Evolutionary conservation across 129 eudicot species (phyloP).

Genomic region (Centella asiatica): DNA sequence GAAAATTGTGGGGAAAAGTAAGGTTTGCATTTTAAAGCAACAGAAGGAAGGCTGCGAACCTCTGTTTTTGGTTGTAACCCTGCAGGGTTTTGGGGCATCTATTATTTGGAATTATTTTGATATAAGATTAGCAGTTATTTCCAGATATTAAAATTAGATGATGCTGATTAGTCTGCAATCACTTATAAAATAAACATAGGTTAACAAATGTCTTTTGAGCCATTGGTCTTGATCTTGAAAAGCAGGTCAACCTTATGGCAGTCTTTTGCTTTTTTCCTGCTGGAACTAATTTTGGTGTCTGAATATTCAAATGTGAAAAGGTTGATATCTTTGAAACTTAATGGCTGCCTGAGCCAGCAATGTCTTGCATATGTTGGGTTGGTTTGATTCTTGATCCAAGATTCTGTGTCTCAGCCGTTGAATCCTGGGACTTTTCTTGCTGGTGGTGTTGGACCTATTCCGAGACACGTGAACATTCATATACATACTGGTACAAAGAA

Average conservation of each 20-base stretch:
- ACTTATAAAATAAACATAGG: not conserved
- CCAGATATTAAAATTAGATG: not conserved
- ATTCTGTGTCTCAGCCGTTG: slow-evolving; percentile 30
- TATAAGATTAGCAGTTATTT: not conserved
- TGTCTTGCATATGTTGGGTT: not conserved
- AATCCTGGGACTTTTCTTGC: slow-evolving; percentile 48
- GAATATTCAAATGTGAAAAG: not conserved
- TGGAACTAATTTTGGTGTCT: not conserved
- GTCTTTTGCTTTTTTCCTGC: not conserved
- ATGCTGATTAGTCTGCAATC: not conserved
- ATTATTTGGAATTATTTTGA: not conserved
- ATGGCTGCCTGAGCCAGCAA: not conserved
- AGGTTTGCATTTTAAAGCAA: not conserved
- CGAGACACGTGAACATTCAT: slow-evolving; percentile 86
- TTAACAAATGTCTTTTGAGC: not conserved
- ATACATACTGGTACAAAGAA: slow-evolving; percentile 62
- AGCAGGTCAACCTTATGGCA: not conserved
- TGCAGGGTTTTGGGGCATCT: not conserved
- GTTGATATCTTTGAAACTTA: not conserved
- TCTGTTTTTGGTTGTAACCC: not conserved
- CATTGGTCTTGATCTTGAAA: not conserved
- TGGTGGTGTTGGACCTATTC: slow-evolving; percentile 49
- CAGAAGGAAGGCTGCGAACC: not conserved
- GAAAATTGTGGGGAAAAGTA: too few species aligned
- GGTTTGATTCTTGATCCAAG: slow-evolving; percentile 49